Conservation (phyloP, 2,329 filamentous ascomycete genomes). For the Rasamsonia emersonii region DNA sequence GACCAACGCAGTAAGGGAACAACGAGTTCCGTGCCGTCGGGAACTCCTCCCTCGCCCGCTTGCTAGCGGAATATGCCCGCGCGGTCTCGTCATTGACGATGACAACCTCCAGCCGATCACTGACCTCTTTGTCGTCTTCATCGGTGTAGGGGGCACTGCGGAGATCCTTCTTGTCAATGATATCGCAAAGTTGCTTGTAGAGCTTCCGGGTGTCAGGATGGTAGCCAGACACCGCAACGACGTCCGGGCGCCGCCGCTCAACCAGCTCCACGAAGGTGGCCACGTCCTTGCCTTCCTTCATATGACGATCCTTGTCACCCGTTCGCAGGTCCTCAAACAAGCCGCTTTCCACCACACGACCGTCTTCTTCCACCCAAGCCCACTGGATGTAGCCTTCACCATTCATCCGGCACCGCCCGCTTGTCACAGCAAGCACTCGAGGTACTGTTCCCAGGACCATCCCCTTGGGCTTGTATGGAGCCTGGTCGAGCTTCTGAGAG, state of each 20-base stretch:
- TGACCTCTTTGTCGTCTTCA: conserved; percentile 66
- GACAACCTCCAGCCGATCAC: conserved; percentile 75
- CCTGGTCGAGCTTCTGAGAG: conserved; percentile 83
- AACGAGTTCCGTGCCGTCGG: conserved; percentile 64
- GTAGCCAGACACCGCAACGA: conserved; percentile 82
- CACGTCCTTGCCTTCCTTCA: conserved; percentile 56
- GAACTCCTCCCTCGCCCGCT: conserved; percentile 69
- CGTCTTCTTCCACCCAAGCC: conserved; percentile 90
- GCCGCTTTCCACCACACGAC: conserved; percentile 78
- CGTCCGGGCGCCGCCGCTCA: conserved; percentile 73
- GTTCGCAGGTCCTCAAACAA: conserved; percentile 70
- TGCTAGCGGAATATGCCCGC: conserved; percentile 88
- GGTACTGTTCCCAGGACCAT: conserved; percentile 83
- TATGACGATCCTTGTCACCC: conserved; percentile 56
- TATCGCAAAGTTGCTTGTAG: conserved; percentile 67
- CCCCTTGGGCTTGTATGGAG: conserved; percentile 89
- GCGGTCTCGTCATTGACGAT: conserved; percentile 95
- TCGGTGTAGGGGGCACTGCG: conserved; percentile 77
- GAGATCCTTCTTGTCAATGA: conserved; percentile 70
- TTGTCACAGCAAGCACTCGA: conserved; percentile 77
- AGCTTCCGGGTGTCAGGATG: conserved; percentile 78
- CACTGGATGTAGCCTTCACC: conserved; percentile 71
- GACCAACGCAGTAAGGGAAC: conserved; percentile 78
- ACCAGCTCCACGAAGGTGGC: conserved; percentile 71
- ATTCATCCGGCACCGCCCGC: conserved; percentile 65